phyloP scores from a whole-genome alignment of 352 stramenopile species.

The Pythium aquatile region DNA sequence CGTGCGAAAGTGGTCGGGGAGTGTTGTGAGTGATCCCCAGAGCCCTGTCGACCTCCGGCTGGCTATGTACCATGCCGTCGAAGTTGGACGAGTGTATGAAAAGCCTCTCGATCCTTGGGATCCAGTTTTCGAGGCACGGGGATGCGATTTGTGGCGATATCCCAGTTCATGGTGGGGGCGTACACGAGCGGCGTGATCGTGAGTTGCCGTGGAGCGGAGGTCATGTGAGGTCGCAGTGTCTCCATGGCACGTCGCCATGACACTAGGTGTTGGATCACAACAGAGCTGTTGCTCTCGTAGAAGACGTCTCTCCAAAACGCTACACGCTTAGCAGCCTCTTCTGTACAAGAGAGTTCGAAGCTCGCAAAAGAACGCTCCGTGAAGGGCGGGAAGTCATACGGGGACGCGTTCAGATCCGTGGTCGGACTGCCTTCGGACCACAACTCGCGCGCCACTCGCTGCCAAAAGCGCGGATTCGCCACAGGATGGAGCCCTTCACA shows the following conservation, averaged over 20 bases:
- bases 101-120: not conserved
- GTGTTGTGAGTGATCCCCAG: not conserved
- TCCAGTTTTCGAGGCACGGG: not conserved
- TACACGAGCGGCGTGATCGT: not conserved
- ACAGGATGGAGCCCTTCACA: not conserved
- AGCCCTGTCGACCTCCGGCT: not conserved
- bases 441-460: not conserved
- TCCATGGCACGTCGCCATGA: not conserved
- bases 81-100: not conserved
- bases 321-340: not conserved
- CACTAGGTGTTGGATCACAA: not conserved
- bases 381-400: not conserved
- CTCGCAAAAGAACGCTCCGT: not conserved
- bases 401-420: not conserved
- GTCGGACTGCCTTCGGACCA: not conserved
- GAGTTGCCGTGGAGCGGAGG: not conserved
- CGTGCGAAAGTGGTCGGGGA: not conserved
- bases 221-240: not conserved
- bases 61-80: too few species aligned
- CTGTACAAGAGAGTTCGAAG: not conserved
- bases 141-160: not conserved
- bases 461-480: not conserved
- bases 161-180: not conserved
- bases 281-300: not conserved
- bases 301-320: not conserved